Conservation (phyloP, 176 grass and related monocot genomes). For the Oryza officinalis region DNA sequence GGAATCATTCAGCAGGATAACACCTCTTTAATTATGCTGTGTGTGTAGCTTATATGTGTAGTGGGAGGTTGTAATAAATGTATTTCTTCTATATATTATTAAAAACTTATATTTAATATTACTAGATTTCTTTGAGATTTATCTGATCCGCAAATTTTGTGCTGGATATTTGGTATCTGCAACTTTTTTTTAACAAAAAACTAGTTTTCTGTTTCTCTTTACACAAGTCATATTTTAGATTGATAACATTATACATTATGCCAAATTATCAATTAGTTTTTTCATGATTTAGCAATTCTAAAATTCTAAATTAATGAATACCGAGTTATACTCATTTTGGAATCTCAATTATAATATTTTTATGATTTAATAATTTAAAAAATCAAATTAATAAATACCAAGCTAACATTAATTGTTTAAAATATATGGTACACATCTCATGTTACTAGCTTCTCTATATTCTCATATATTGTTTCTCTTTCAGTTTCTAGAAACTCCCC, state of each 20-base stretch:
- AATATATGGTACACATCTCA: too few species aligned
- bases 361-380: too few species aligned
- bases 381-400: too few species aligned
- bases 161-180: background rate
- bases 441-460: too few species aligned
- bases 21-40: background rate
- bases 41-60: background rate
- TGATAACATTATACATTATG: background rate
- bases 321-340: too few species aligned
- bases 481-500: too few species aligned
- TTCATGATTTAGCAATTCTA: too few species aligned
- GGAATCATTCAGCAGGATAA: background rate
- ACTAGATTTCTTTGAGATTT: slow-evolving; percentile 9
- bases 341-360: too few species aligned
- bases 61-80: background rate
- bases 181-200: background rate
- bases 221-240: background rate
- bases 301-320: too few species aligned
- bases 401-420: too few species aligned
- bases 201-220: background rate
- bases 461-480: too few species aligned
- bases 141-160: background rate
- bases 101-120: background rate
- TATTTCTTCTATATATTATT: background rate
- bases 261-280: too few species aligned